Evolutionary conservation across 495 filamentous ascomycete species (phyloP), one percentile per base, ranked within the genome.

Genomic region (Cairneyella variabilis): DNA sequence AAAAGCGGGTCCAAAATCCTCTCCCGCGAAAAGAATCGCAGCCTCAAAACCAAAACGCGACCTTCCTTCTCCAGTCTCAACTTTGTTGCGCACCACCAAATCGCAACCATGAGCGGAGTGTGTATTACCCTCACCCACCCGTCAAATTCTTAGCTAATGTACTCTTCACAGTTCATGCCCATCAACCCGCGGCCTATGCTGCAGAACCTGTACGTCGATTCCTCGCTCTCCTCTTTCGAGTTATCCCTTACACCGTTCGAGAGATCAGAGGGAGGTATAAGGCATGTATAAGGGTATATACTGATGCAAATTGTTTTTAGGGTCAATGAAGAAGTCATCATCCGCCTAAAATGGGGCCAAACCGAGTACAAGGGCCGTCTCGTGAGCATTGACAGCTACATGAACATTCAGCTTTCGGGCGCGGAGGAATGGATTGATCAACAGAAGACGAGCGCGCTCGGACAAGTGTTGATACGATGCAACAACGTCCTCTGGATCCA

Each of bases 401-500:
- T 98, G 91, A 98, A 98, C 74, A 83, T 98, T 56, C 88, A 97
- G 71, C 79, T 98, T 47, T 79, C 79, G 62, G 82, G 85, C 62
- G 90, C 93, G 43, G 89, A 95, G 72, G 95, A 97, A 65, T 96
- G 80, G 72, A 85, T 96, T 58, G 84, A 93, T 70, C 88, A 87
- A 49, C 90, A 93, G 79, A 84, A 79, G 64, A 89, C 86, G 26
- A 91, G 89, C 42, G 76, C 75, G 54, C 70, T 98, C 64, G 93
- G 93, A 17, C 83, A 95, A 68, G 93, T 97, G 44, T 66, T 98
- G 60, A 97, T 98, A 59, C 77, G 93, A 90, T 89, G 90, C 75
- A 95, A 98, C 69, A 98, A 98, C 62, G 93, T 98, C 25, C 78
- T 98, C 41, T 98, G 89, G 84, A 91, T 98, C 68, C 83, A 84